Percentiles rank a stretch among this genome's conserved stretches.
These are phyloP conservation scores for Fusarium proliferatum DNA, from an alignment of 2,329 filamentous ascomycete species.

Conservation along the genomic window DNA sequence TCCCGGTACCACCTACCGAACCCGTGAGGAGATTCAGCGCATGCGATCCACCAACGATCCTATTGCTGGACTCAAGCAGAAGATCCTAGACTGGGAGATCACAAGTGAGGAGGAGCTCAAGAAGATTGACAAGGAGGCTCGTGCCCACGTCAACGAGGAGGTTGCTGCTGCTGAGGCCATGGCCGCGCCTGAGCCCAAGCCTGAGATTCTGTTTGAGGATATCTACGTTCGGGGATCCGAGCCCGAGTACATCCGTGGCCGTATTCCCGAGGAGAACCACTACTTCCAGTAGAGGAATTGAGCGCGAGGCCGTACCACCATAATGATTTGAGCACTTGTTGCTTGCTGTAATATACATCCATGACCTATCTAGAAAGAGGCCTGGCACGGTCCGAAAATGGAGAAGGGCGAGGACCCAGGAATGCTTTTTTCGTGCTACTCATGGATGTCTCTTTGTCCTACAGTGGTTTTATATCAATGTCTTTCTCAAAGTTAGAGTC, in stretches of 20 bases:
- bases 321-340: conserved; percentile 50
- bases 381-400: conserved; percentile 41
- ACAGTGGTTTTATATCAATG: conserved; percentile 7
- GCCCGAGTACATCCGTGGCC: conserved; percentile 45
- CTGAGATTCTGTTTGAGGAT: conserved; percentile 85
- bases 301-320: conserved; percentile 32
- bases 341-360: conserved; percentile 49
- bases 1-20: conserved; percentile 98
- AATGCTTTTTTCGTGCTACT: conserved; percentile 37
- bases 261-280: conserved; percentile 40
- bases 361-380: conserved; percentile 46
- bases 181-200: conserved; percentile 79
- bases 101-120: conserved; percentile 95
- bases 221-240: conserved; percentile 44
- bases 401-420: conserved; percentile 38
- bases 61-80: conserved; percentile 97
- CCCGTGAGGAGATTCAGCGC: conserved; percentile 98
- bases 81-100: conserved; percentile 95
- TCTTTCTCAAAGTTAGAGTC: neutral
- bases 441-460: conserved; percentile 35
- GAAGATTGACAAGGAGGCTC: conserved; percentile 92
- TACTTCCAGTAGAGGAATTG: conserved; percentile 37
- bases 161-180: conserved; percentile 92
- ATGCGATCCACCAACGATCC: conserved; percentile 99
- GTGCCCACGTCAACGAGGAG: conserved; percentile 86